phyloP scores from a whole-genome alignment of 306 rosid genomes.

The Ceratonia siliqua region DNA sequence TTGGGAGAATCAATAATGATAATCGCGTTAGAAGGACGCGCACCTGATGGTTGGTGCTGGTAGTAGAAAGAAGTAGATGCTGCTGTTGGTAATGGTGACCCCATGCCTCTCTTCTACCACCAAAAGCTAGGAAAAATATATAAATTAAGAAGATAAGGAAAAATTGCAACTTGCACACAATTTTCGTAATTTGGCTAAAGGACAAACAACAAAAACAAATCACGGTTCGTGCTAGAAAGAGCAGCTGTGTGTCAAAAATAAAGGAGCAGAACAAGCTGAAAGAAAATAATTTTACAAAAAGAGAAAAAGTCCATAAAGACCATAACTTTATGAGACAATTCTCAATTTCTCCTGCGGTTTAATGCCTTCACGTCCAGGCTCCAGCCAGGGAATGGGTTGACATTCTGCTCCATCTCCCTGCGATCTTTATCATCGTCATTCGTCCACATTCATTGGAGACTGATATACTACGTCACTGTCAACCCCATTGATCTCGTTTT shows the following conservation, averaged over 20 bases:
- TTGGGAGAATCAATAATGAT: neutral
- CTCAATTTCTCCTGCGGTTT: neutral
- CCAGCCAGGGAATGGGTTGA: conserved; percentile 39
- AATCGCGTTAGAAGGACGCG: neutral
- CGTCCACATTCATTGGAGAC: neutral
- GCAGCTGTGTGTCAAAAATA: neutral
- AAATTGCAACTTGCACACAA: neutral
- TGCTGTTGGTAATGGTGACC: neutral
- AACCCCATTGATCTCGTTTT: conserved; percentile 4
- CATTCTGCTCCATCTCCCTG: neutral
- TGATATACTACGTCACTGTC: neutral
- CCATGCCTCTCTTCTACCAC: no score
- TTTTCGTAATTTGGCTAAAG: neutral
- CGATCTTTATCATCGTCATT: conserved; percentile 5
- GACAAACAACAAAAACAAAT: neutral
- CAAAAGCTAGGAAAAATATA: neutral
- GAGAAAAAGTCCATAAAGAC: neutral
- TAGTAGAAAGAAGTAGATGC: neutral
- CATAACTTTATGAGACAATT: no score
- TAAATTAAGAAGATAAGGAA: neutral
- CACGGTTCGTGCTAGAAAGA: no score
- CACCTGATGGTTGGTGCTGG: neutral
- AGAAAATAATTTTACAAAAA: no score
- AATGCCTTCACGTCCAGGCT: conserved; percentile 39
- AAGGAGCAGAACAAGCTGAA: no score